Base-by-base conservation (phyloP, 352 stramenopile genomes). In the Globisporangium viniferum region DNA sequence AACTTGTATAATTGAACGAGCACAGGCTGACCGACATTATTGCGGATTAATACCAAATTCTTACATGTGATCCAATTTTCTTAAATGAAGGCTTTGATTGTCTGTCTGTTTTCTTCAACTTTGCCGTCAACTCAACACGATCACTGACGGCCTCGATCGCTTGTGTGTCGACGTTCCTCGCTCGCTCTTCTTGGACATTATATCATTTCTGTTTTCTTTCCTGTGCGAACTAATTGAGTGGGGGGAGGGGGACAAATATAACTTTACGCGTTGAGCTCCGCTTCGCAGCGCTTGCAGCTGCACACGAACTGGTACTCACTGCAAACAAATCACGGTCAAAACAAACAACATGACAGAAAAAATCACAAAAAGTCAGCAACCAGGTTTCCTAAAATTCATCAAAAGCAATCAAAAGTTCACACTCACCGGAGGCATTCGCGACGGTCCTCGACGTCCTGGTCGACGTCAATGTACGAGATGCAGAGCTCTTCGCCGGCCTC, bases 381-480 rank as follows among this genome's bases (percentile, higher is more conserved):
- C 15, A 20, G 18, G 18, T 51, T 65, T 46, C 39, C n/a, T 14
- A 61, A 49, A 36, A n/a, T 18, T 20, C 27, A 41, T 15, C 31
- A 66, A 12, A 22, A 54, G 24, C 53, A 48, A 22, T 44, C 36
- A 10, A 20, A 51, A 36, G 22, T 51, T 12, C 44, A 70, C 74
- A 70, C 74, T 56, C 76, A 91, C 82, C 81, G 78, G 64, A 94
- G 84, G 65, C 81, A 86, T 70, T 90, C 73, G 48, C 89, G 79
- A n/a, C 96, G 90, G 49, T 96, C 81, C 2, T 92, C 57, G 22
- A 94, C 79, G 20, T 84, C 70, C 69, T 91, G 81, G 39, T 95
- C 80, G 39, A 92, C 81, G 64, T 98, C 91, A 72, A 99, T 97
- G 80, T 99, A 99, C 70, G 92, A 97, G 66, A 98, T 98, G 53